A percentile compares a stretch with the other conserved stretches of the same genome.
Evolutionary conservation across 768 basidiomycete genomes (phyloP).

Genomic region (Russula griseocarnosa): DNA sequence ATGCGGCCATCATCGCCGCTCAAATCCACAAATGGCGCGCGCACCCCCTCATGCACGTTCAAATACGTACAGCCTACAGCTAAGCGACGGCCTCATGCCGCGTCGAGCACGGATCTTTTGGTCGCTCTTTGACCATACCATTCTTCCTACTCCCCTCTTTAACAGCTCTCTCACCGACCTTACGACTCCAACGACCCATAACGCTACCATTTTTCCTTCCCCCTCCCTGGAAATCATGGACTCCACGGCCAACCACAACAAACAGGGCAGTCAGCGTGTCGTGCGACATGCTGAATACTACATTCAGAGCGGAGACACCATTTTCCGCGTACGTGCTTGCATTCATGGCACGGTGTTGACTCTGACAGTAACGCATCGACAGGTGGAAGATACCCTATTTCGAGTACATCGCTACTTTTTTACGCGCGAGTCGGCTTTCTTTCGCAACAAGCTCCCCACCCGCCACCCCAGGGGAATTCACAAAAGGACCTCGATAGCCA

Average conservation of each 20-base stretch:
- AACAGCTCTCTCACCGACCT: neutral
- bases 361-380: conserved; percentile 1
- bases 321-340: conserved; percentile 28
- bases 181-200: conserved; percentile 12
- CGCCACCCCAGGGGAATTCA: conserved; percentile 27
- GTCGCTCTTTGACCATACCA: conserved; percentile 5
- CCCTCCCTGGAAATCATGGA: conserved; percentile 17
- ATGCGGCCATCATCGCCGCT: neutral
- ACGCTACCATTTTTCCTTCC: neutral
- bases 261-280: conserved; percentile 30
- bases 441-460: conserved; percentile 31
- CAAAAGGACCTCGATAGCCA: conserved; percentile 32
- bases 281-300: conserved; percentile 30
- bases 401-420: conserved; percentile 63
- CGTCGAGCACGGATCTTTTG: conserved; percentile 12
- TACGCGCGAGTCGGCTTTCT: conserved; percentile 47
- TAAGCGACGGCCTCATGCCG: conserved; percentile 24
- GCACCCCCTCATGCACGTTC: neutral
- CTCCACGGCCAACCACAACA: neutral
- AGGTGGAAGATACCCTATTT: conserved; percentile 59
- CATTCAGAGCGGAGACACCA: conserved; percentile 29
- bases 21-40: neutral
- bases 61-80: conserved; percentile 10
- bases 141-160: neutral
- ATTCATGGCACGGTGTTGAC: neutral